Evolutionary conservation across 306 rosid species (phyloP).

Genomic region (Vigna mungo): DNA sequence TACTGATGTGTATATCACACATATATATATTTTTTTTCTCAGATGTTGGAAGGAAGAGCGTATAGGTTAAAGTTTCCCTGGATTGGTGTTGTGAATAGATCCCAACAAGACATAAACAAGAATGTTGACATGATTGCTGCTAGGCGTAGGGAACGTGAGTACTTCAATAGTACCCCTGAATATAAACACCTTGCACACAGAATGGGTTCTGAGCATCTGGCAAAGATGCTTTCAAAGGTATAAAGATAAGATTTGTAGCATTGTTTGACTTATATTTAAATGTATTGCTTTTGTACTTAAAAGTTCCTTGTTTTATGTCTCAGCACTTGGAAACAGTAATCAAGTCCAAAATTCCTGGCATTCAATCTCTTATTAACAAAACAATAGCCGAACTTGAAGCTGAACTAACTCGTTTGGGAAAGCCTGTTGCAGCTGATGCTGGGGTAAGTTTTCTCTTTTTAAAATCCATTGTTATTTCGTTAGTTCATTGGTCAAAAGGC

Average conservation of each 20-base stretch:
- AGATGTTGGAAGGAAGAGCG: slow-evolving; percentile 89
- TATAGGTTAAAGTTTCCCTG: slow-evolving; percentile 86
- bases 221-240: slow-evolving; percentile 94
- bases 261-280: slow-evolving; percentile 24
- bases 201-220: slow-evolving; percentile 99
- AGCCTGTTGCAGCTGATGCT: slow-evolving; percentile 87
- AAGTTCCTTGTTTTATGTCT: slow-evolving; percentile 39
- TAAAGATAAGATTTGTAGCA: slow-evolving; percentile 20
- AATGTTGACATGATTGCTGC: slow-evolving; percentile 99
- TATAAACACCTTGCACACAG: slow-evolving; percentile 83
- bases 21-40: slow-evolving; percentile 40
- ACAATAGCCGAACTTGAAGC: slow-evolving; percentile 82
- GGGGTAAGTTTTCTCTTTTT: slow-evolving; percentile 67
- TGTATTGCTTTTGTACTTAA: not conserved
- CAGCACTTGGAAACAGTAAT: slow-evolving; percentile 97
- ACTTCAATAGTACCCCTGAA: slow-evolving; percentile 76
- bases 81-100: slow-evolving; percentile 96
- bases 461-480: not conserved
- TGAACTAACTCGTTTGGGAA: slow-evolving; percentile 83
- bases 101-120: slow-evolving; percentile 91
- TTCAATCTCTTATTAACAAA: slow-evolving; percentile 91
- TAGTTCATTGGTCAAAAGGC: slow-evolving; percentile 17
- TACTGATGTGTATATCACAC: slow-evolving; percentile 14
- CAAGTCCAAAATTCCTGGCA: slow-evolving; percentile 94
- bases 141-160: slow-evolving; percentile 91